These are phyloP conservation scores for Cochlearia excelsa DNA, from an alignment of 345 rosid genomes.

Conservation along the genomic window DNA sequence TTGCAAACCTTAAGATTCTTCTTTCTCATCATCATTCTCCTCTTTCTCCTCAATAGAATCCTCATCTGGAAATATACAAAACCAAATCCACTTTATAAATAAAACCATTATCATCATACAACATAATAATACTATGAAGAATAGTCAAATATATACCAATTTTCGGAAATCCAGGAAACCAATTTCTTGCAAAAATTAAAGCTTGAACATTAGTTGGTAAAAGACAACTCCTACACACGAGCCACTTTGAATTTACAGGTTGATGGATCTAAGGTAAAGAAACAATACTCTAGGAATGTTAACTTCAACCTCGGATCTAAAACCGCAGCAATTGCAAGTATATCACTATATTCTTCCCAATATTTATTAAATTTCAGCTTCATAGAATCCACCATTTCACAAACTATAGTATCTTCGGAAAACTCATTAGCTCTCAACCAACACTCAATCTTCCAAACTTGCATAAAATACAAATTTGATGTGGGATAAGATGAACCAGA, in stretches of 20 bases:
- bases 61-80: too few relatives aligned
- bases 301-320: conserved; percentile 3
- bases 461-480: background rate
- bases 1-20: too few relatives aligned
- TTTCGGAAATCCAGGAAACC: too few relatives aligned
- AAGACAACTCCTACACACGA: background rate
- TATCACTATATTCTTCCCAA: background rate
- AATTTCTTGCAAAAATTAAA: too few relatives aligned
- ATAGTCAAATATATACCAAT: too few relatives aligned
- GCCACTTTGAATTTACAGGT: background rate
- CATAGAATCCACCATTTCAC: background rate
- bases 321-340: background rate
- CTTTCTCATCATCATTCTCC: too few relatives aligned
- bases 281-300: background rate
- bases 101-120: too few relatives aligned
- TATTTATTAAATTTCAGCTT: background rate
- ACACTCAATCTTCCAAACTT: background rate
- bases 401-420: background rate
- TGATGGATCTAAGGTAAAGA: background rate
- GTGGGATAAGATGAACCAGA: background rate
- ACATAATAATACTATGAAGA: too few relatives aligned
- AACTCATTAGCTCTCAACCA: background rate
- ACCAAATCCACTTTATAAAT: too few relatives aligned
- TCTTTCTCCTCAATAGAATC: too few relatives aligned
- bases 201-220: too few relatives aligned